Conservation (phyloP, 495 filamentous ascomycete genomes). For the Podospora appendiculata region DNA sequence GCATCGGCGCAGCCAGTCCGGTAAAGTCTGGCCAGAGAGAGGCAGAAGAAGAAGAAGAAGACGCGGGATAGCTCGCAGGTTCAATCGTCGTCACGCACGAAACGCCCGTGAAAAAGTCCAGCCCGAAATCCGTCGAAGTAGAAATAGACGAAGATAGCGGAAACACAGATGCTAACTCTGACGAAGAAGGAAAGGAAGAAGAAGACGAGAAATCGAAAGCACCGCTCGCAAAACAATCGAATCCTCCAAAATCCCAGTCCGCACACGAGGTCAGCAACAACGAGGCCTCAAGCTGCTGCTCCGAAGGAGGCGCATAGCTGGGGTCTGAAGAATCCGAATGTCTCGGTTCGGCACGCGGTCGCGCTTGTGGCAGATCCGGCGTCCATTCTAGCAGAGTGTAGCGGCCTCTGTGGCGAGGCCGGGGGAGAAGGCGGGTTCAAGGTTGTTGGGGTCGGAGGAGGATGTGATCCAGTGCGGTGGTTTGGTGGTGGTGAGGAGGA, state of each 20-base stretch:
- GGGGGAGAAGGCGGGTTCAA: not conserved
- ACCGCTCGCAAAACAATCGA: no score
- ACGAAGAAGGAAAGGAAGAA: not conserved
- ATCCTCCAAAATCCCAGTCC: no score
- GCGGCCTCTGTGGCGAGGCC: constrained; percentile 18
- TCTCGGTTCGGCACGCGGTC: no score
- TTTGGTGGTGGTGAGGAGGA: not conserved
- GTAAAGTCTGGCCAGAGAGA: no score
- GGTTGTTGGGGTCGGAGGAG: not conserved
- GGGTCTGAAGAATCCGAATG: no score
- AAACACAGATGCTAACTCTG: no score
- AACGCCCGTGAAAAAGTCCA: not conserved
- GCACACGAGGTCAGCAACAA: not conserved
- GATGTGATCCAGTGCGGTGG: not conserved
- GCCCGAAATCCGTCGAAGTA: not conserved
- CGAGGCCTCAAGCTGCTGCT: not conserved
- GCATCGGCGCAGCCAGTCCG: no score
- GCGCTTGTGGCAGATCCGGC: constrained; percentile 11
- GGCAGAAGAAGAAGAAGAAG: not conserved
- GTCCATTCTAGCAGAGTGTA: constrained; percentile 20
- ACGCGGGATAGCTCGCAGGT: not conserved
- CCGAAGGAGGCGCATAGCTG: no score
- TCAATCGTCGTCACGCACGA: not conserved
- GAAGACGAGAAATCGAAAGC: not conserved
- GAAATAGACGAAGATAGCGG: not conserved